Evolutionary conservation across 2,329 filamentous ascomycete species (phyloP), one percentile per base, ranked within the genome.

Genomic region (Cladorrhinum sp.): DNA sequence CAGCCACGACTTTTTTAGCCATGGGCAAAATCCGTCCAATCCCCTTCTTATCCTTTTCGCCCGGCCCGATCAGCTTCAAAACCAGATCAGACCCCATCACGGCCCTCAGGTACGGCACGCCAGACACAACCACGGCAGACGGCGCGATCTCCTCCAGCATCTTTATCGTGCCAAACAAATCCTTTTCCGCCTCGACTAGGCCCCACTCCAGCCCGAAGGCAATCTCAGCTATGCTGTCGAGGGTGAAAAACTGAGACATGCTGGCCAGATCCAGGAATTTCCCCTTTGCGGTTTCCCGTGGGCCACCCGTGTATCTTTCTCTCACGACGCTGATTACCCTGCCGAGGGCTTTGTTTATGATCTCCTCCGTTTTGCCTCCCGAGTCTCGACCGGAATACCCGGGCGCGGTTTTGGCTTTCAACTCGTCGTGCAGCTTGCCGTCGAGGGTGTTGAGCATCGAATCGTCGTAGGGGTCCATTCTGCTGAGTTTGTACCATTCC

Each of bases 181-280:
- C 80, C 7, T 73, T 66, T 64, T 82, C 76, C 4, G 69, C 66
- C 14, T 72, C 69, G 2, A 82, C 65, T 62, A 76, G 78, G 3
- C 80, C 79, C 64, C 81, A 81, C 18, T 75, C 71, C 39, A 76
- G 63, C n/a, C 81, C 81, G 36, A 83, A 78, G 1, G 77, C 79
- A 10, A 84, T 65, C 51, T 75, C 75, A 21, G 76, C 79, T 59
- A 85, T 80, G 24, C 81, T 77, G 61, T 85, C 82, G 2, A 84
- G 68, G 1, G 80, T 81, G 59, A 83, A 79, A 68, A 75, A 81
- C 30, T 79, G 76, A 10, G 77, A 73, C 39, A 79, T 76, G 10
- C 66, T 66, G 2, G 76, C 76, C 46, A 83, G 65, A 62, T 85
- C 80, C 65, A 82, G 70, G 21, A 75, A 65, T 10, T 56, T 57